Percentiles rank a stretch among this genome's conserved stretches.
phyloP scores from a whole-genome alignment of 2,329 filamentous ascomycete species.

The Monascus ruber region DNA sequence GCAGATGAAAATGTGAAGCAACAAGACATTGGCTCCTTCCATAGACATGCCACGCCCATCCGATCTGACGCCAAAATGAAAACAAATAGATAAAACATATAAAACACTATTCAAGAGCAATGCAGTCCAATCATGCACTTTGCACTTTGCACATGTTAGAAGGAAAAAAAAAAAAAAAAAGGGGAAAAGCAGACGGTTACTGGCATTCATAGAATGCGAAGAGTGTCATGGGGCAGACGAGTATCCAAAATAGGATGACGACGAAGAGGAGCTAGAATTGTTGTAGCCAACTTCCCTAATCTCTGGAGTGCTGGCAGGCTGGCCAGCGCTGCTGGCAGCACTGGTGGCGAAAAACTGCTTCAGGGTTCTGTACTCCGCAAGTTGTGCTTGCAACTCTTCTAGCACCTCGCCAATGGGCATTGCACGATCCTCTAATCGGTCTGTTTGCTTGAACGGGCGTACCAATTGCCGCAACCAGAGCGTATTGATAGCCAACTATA shows the following conservation, averaged over 20 bases:
- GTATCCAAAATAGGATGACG: conserved; percentile 8
- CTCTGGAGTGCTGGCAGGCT: conserved; percentile 4
- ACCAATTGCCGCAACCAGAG: conserved; percentile 70
- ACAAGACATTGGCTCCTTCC: conserved; percentile 3
- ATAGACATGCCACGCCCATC: not conserved
- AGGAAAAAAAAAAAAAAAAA: conserved; percentile 4
- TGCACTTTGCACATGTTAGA: conserved; percentile 2
- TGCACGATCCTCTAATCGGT: conserved; percentile 58
- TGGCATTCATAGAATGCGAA: not conserved
- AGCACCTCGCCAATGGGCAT: conserved; percentile 63
- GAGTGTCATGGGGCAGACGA: not conserved
- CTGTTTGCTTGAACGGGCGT: conserved; percentile 52
- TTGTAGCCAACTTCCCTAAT: conserved; percentile 9
- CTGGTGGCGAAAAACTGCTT: conserved; percentile 27
- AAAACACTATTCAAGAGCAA: too few relatives aligned
- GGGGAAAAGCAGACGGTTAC: not conserved
- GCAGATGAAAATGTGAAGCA: not conserved
- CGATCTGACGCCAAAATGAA: too few relatives aligned
- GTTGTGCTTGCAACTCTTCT: conserved; percentile 28
- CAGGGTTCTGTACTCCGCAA: conserved; percentile 29
- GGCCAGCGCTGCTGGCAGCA: conserved; percentile 13
- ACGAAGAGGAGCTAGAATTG: conserved; percentile 14
- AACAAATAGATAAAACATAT: too few relatives aligned
- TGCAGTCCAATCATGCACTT: too few relatives aligned
- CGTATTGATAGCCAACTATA: conserved; percentile 68